Evolutionary conservation across 805 yeast species (phyloP).

Genomic region (Dipodascus albidus): DNA sequence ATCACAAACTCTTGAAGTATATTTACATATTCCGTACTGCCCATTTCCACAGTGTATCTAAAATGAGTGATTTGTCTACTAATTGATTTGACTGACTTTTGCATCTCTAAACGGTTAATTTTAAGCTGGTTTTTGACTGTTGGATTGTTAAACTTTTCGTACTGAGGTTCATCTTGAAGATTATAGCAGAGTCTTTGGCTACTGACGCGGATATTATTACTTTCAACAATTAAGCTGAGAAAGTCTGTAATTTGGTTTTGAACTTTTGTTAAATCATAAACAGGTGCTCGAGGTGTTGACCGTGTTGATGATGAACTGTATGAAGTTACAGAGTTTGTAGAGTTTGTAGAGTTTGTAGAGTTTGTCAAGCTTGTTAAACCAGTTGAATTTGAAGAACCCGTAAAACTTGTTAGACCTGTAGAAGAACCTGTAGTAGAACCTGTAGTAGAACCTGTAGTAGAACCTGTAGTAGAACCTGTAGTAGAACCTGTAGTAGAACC

Average conservation of each 20-base stretch:
- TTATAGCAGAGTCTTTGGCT: neutral
- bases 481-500: too few species aligned
- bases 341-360: too few species aligned
- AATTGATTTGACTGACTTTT: neutral
- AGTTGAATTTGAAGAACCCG: neutral
- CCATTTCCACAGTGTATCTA: neutral
- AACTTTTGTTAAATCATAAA: neutral
- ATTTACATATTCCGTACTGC: neutral
- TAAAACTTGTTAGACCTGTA: neutral
- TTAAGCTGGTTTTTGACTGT: neutral
- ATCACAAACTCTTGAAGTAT: neutral
- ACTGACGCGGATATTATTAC: neutral
- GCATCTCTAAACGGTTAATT: neutral
- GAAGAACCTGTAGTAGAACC: neutral
- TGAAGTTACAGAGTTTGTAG: too few species aligned
- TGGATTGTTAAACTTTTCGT: neutral
- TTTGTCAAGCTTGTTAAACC: too few species aligned
- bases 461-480: too few species aligned
- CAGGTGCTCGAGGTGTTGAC: neutral
- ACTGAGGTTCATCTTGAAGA: neutral
- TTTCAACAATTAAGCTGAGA: neutral
- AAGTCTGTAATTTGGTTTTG: neutral
- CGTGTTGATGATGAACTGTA: neutral
- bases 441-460: too few species aligned
- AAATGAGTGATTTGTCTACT: neutral